Base-by-base conservation (phyloP, 176 grass and related monocot species). In the Saccharum officinarum region DNA sequence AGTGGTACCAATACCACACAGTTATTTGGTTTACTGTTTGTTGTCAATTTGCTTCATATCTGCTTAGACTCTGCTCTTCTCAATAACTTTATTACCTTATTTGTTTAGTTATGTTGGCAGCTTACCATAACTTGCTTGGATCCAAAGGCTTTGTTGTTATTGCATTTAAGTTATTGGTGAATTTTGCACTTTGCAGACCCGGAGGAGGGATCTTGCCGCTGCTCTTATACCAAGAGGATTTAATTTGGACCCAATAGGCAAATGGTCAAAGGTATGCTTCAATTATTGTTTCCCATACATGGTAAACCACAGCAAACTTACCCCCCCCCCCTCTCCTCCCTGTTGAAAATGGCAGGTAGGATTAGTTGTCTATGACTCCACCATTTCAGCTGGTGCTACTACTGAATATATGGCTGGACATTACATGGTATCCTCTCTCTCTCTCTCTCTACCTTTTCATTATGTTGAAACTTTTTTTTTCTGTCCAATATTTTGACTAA, bases 381-480 rank as follows among this genome's bases (percentile, higher is more conserved):
- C 94, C 67, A 82, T 99, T 78, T 95, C 97, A 50, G 87, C 91
- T 83, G 97, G 97, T 77, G 94, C 97, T 31, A 99, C 97, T 41
- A 92, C 92, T 75, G 97, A 99, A 89, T 99, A 99, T 87, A 94
- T 99, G 90, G 97, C 97, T 52, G 97, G 97, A 38, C 97, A 99
- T 82, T 99, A 99, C 61, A 94, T 99, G 82, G 97, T 99, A 96
- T 23, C 61, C 74, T 60, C 20, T 46, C 77, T 83, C 14, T 46
- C 77, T 83, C 14, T 60, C 20, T 46, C 77, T 83, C 14, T 72
- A 49, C 36, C 23, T 67, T 81, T 50, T 84, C n/a, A 31, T 82
- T 63, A 44, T 75, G 31, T 64, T 41, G 59, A 75, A 7, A 70
- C 63, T 62, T 80, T 80, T 61, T 3, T 50, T 71, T 17, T 77